These are phyloP conservation scores for Ambrosia artemisiifolia DNA, from an alignment of 129 eudicot species.

Conservation along the genomic window DNA sequence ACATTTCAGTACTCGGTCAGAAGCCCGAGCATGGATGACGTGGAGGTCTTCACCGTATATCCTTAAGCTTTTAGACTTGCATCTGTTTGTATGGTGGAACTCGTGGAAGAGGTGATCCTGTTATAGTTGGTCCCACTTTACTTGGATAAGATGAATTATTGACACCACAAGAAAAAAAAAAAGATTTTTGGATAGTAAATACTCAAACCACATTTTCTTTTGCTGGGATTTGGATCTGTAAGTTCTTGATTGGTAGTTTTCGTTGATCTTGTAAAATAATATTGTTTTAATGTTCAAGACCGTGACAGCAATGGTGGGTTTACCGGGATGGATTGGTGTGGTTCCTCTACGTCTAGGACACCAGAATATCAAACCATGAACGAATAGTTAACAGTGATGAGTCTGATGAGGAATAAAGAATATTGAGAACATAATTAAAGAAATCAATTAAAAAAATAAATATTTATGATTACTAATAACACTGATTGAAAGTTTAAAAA, in stretches of 20 bases:
- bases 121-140: background rate
- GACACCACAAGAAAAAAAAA: constrained; percentile 2
- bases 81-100: background rate
- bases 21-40: constrained; percentile 65
- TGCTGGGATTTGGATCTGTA: background rate
- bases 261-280: background rate
- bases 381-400: background rate
- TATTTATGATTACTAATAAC: background rate
- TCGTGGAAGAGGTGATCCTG: background rate
- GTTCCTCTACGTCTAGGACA: background rate
- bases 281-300: background rate
- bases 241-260: background rate
- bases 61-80: constrained; percentile 31
- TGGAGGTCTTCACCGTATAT: constrained; percentile 59
- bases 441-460: background rate
- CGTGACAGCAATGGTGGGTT: too few relatives aligned
- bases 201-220: background rate
- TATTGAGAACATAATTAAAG: background rate
- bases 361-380: background rate
- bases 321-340: background rate
- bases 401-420: too few relatives aligned
- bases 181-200: background rate
- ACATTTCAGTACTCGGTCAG: constrained; percentile 86
- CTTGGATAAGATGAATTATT: background rate
- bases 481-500: background rate